Conservation (phyloP, 2,329 filamentous ascomycete species). For the Daldinia sp. region DNA sequence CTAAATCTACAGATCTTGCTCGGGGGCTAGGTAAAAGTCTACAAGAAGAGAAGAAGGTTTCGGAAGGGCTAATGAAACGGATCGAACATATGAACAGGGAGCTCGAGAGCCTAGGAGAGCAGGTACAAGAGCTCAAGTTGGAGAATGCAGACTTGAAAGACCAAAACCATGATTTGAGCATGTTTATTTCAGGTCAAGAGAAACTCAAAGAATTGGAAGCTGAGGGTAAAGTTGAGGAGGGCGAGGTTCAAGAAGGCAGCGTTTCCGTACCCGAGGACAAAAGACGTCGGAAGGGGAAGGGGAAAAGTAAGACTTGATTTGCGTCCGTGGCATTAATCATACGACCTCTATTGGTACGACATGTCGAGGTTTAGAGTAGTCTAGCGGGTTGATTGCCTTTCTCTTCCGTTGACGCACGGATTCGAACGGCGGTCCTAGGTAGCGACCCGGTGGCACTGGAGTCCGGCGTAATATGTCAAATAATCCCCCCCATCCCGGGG, state of each 20-base stretch:
- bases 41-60: constrained; percentile 87
- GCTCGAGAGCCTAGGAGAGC: constrained; percentile 63
- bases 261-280: constrained; percentile 69
- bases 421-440: background rate
- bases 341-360: background rate
- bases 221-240: constrained; percentile 65
- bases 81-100: constrained; percentile 78
- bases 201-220: constrained; percentile 77
- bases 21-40: constrained; percentile 77
- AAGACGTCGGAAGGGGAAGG: constrained; percentile 57
- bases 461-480: too few relatives aligned
- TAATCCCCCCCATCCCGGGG: too few relatives aligned
- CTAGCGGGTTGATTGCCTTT: background rate
- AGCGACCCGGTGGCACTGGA: background rate
- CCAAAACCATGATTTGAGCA: constrained; percentile 84
- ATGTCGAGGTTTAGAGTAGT: background rate
- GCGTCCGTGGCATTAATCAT: background rate
- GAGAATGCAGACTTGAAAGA: constrained; percentile 81
- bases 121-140: constrained; percentile 63
- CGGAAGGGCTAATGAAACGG: constrained; percentile 80
- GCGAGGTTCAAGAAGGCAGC: constrained; percentile 78
- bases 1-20: constrained; percentile 78
- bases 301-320: constrained; percentile 51
- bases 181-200: constrained; percentile 86
- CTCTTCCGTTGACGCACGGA: background rate